Evolutionary conservation across 1,284 basidiomycete genomes (phyloP).

Genomic region (Anthracocystis setariae): DNA sequence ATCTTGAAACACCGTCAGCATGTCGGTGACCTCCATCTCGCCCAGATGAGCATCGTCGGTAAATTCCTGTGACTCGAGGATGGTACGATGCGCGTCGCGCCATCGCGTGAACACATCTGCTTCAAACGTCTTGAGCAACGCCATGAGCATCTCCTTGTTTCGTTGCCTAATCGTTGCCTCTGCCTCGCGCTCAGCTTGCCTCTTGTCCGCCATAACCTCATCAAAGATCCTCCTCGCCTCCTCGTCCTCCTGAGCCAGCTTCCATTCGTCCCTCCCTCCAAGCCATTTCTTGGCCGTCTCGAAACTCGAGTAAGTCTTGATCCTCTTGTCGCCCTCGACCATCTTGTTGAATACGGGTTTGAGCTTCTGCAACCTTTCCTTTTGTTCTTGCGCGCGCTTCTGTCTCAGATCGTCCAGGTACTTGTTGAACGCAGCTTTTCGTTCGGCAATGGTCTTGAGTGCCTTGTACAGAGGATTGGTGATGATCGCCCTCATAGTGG

Average conservation of each 20-base stretch:
- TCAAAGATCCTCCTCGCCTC: slow-evolving; percentile 49
- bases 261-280: slow-evolving; percentile 27
- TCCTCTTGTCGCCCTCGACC: slow-evolving; percentile 17
- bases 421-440: slow-evolving; percentile 79
- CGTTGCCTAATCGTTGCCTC: slow-evolving; percentile 41
- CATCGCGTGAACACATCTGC: slow-evolving; percentile 61
- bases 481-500: slow-evolving; percentile 95
- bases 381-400: slow-evolving; percentile 49
- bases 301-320: slow-evolving; percentile 58
- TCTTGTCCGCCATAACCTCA: slow-evolving; percentile 41
- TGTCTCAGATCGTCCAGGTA: slow-evolving; percentile 63
- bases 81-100: slow-evolving; percentile 63
- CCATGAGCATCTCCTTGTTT: slow-evolving; percentile 59
- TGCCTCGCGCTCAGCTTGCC: slow-evolving; percentile 40
- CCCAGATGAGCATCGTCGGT: slow-evolving; percentile 47
- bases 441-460: slow-evolving; percentile 89
- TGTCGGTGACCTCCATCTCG: slow-evolving; percentile 55
- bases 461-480: slow-evolving; percentile 97
- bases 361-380: slow-evolving; percentile 43
- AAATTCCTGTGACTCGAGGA: slow-evolving; percentile 61
- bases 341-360: slow-evolving; percentile 46
- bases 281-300: slow-evolving; percentile 54
- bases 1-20: slow-evolving; percentile 63
- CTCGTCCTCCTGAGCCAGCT: slow-evolving; percentile 36
- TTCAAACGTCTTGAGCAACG: slow-evolving; percentile 62